phyloP scores from a whole-genome alignment of 768 basidiomycete genomes.

The Russula brevipes region DNA sequence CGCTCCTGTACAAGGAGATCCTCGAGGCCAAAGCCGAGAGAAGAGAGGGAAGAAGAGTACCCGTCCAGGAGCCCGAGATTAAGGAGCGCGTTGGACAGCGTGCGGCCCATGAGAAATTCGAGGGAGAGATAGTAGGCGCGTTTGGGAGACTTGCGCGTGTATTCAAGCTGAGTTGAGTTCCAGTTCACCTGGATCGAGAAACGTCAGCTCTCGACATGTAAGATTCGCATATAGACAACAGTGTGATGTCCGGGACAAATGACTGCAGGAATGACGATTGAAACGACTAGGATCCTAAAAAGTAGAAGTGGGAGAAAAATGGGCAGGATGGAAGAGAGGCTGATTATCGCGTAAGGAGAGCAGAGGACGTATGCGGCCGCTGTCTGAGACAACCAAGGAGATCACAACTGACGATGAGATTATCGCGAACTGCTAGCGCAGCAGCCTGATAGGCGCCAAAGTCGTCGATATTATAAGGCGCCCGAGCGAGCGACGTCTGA shows the following conservation, averaged over 20 bases:
- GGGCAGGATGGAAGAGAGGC: not conserved
- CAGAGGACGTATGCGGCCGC: not conserved
- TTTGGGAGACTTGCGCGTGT: slow-evolving; percentile 80
- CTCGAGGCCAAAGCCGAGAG: slow-evolving; percentile 87
- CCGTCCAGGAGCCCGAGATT: slow-evolving; percentile 81
- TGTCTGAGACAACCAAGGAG: not conserved
- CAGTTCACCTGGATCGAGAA: slow-evolving; percentile 56
- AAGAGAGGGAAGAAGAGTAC: slow-evolving; percentile 59
- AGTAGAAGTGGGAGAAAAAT: not conserved
- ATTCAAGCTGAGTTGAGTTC: slow-evolving; percentile 74
- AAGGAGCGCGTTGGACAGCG: slow-evolving; percentile 74
- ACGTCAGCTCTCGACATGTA: slow-evolving; percentile 3
- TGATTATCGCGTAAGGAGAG: not conserved
- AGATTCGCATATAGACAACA: not conserved
- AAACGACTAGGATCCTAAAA: not conserved
- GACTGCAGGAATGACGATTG: not conserved
- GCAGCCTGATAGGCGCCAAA: slow-evolving; percentile 90
- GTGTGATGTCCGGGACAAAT: not conserved
- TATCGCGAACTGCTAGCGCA: slow-evolving; percentile 82
- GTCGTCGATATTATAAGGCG: slow-evolving; percentile 83
- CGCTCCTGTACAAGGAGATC: slow-evolving; percentile 85
- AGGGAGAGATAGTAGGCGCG: slow-evolving; percentile 94
- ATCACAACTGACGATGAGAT: slow-evolving; percentile 57
- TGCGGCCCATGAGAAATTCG: slow-evolving; percentile 86
- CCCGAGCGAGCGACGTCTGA: slow-evolving; percentile 85